A percentile compares a stretch with the other conserved stretches of the same genome.
These are phyloP conservation scores for Calamus simplicifolius DNA, from an alignment of 176 grass and related monocot species.

Conservation along the genomic window DNA sequence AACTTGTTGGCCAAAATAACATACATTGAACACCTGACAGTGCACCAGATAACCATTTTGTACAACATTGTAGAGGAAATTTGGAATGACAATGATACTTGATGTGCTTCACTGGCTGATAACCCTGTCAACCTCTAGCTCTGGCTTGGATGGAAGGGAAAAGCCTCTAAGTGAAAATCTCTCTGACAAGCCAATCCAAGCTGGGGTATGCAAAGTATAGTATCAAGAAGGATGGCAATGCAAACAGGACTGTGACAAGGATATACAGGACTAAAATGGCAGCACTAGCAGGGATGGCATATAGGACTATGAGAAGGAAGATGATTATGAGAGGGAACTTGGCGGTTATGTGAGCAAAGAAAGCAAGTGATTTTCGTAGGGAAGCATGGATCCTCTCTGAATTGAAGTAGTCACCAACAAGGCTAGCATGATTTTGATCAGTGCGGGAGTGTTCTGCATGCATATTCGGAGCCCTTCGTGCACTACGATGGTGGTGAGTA, in stretches of 20 bases:
- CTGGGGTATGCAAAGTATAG: slow-evolving; percentile 75
- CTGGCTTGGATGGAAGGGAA: neutral
- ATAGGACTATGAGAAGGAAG: slow-evolving; percentile 77
- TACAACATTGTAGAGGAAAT: too few species aligned
- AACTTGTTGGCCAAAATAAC: too few species aligned
- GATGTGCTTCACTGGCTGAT: too few species aligned
- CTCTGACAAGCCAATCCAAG: slow-evolving; percentile 67
- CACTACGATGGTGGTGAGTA: slow-evolving; percentile 12
- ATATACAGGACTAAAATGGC: slow-evolving; percentile 44
- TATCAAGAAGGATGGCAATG: slow-evolving; percentile 62
- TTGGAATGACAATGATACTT: too few species aligned
- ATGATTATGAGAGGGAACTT: slow-evolving; percentile 68
- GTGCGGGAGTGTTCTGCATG: slow-evolving; percentile 10
- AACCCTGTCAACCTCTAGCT: neutral
- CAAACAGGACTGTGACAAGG: slow-evolving; percentile 58
- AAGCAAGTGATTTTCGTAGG: slow-evolving; percentile 45
- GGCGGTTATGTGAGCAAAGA: slow-evolving; percentile 54
- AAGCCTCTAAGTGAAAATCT: slow-evolving; percentile 60
- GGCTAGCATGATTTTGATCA: slow-evolving; percentile 13
- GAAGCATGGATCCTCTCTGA: slow-evolving; percentile 54
- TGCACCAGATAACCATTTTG: too few species aligned
- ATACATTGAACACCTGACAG: too few species aligned
- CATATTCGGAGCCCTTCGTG: slow-evolving; percentile 10
- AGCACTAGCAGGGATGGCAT: slow-evolving; percentile 73
- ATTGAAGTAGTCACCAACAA: slow-evolving; percentile 22